Conservation (phyloP, 208 protist species). For the Acanthamoeba rhysodes region DNA sequence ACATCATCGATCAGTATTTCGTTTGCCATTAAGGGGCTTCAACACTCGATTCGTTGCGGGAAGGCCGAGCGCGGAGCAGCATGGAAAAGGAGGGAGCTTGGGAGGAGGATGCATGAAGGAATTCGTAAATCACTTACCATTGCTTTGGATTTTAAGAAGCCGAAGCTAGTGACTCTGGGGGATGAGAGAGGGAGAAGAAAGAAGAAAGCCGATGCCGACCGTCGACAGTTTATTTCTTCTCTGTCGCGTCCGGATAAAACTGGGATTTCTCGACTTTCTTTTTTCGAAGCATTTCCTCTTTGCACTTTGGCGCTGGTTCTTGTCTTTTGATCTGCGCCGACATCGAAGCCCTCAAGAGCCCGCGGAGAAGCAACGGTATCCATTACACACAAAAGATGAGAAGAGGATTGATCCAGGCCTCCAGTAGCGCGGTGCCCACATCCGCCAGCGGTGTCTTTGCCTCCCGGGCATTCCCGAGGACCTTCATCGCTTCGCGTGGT, state of each 20-base stretch:
- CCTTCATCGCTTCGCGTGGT: background rate
- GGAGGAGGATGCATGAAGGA: background rate
- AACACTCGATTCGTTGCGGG: background rate
- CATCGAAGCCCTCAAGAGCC: background rate
- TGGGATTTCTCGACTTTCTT: background rate
- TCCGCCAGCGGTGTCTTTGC: conserved; percentile 2
- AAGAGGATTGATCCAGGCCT: conserved; percentile 13
- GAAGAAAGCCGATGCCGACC: background rate
- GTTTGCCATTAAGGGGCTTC: background rate
- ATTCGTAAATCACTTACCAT: conserved; percentile 26
- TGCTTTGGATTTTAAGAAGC: background rate
- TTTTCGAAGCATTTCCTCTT: background rate
- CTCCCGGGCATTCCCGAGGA: background rate
- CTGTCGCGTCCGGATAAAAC: background rate
- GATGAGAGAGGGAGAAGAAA: conserved; percentile 55
- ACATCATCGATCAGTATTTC: background rate
- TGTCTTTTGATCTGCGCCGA: no score
- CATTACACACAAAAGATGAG: background rate
- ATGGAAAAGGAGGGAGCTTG: background rate
- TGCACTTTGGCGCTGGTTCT: no score
- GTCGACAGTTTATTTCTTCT: background rate
- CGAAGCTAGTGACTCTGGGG: conserved; percentile 34
- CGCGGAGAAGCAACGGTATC: background rate
- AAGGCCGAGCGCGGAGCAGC: background rate
- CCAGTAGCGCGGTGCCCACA: background rate